Evolutionary conservation across 768 basidiomycete species (phyloP).

Genomic region (Phylloporus scabripes): DNA sequence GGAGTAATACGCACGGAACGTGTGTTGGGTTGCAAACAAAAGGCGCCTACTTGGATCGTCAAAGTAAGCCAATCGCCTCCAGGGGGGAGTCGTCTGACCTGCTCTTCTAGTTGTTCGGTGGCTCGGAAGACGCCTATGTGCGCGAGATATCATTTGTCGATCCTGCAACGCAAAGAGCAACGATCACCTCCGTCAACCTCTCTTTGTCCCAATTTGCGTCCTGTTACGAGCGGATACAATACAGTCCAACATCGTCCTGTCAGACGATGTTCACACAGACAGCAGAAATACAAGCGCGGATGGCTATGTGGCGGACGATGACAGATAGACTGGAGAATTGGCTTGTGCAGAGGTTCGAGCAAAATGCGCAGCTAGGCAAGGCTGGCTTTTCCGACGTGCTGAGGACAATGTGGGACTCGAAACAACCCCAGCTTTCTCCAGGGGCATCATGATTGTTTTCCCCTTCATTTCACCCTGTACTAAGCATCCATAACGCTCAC

Average conservation of each 20-base stretch:
- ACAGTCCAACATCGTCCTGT: conserved; percentile 59
- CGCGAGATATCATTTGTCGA: conserved; percentile 93
- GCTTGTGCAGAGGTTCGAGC: conserved; percentile 84
- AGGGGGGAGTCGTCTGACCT: conserved; percentile 8
- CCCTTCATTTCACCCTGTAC: conserved; percentile 5
- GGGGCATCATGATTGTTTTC: conserved; percentile 24
- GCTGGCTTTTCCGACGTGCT: conserved; percentile 88
- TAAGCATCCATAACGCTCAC: conserved; percentile 4
- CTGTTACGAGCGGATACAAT: conserved; percentile 86
- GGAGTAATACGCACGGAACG: conserved; percentile 92
- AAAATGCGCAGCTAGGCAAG: conserved; percentile 88
- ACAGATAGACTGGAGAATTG: conserved; percentile 82
- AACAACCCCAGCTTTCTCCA: conserved; percentile 42
- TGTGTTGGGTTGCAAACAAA: conserved; percentile 87
- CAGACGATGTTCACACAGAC: conserved; percentile 80
- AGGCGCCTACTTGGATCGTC: conserved; percentile 86
- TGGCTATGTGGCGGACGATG: conserved; percentile 74
- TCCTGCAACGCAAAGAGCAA: conserved; percentile 71
- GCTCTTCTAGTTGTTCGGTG: conserved; percentile 68
- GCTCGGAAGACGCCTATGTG: conserved; percentile 91
- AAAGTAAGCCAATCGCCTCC: conserved; percentile 52
- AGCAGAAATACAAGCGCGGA: conserved; percentile 84
- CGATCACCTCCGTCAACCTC: conserved; percentile 89
- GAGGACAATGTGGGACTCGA: conserved; percentile 69
- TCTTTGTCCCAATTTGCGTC: conserved; percentile 92